Evolutionary conservation across 495 filamentous ascomycete species (phyloP).

Genomic region (Annulohypoxylon bovei): DNA sequence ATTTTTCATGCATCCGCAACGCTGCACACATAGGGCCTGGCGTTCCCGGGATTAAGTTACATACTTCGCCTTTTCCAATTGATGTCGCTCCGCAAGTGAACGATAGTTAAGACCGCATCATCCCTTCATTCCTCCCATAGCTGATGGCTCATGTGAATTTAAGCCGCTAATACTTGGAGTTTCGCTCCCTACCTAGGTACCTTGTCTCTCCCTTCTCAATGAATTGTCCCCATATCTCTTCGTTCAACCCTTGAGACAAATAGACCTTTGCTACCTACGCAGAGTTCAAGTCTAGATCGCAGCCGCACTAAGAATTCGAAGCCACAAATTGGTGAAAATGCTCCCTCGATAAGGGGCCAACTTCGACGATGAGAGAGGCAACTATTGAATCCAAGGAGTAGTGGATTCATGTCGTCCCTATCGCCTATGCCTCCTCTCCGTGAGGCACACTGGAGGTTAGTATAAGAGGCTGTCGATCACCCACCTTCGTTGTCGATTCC

Average conservation of each 20-base stretch:
- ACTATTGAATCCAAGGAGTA: conserved; percentile 9
- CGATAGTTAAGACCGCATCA: conserved; percentile 6
- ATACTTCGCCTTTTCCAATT: conserved; percentile 23
- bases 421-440: background rate
- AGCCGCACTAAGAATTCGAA: background rate
- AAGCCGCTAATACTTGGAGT: background rate
- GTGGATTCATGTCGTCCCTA: background rate
- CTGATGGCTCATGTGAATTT: background rate
- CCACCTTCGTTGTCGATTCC: background rate
- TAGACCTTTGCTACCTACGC: background rate
- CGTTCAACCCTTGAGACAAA: conserved; percentile 4
- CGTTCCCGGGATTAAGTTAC: conserved; percentile 40
- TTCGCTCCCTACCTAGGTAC: background rate
- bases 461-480: conserved; percentile 37
- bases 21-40: conserved; percentile 42
- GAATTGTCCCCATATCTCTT: background rate
- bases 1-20: conserved; percentile 32
- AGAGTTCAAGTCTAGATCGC: background rate
- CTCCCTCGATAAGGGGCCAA: conserved; percentile 21
- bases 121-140: conserved; percentile 33
- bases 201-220: conserved; percentile 21
- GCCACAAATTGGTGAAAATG: background rate
- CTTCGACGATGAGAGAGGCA: background rate
- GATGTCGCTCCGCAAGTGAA: conserved; percentile 5
- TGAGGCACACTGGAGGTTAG: too few relatives aligned